phyloP scores from a whole-genome alignment of 805 yeast species.

The Lipomyces japonicus region DNA sequence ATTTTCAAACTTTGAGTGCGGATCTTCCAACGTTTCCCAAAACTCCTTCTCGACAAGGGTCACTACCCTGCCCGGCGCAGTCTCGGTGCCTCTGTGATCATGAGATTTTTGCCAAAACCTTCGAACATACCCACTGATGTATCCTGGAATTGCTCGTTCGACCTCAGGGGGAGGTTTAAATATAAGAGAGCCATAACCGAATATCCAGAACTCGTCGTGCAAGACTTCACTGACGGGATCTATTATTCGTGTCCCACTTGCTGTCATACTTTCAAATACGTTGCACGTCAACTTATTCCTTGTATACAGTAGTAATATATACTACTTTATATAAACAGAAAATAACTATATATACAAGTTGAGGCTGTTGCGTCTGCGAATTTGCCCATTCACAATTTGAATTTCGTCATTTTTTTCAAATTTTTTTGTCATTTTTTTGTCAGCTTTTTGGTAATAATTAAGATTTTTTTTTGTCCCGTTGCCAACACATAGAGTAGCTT shows the following conservation, averaged over 20 bases:
- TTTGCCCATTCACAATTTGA: too few relatives aligned
- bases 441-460: too few relatives aligned
- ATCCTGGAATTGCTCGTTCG: constrained; percentile 62
- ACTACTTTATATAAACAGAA: too few relatives aligned
- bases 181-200: constrained; percentile 86
- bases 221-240: constrained; percentile 19
- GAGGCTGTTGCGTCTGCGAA: too few relatives aligned
- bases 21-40: constrained; percentile 48
- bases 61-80: constrained; percentile 82
- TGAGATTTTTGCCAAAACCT: constrained; percentile 84
- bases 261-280: too few relatives aligned
- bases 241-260: background rate
- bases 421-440: too few relatives aligned
- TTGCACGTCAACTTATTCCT: too few relatives aligned
- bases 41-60: constrained; percentile 62
- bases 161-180: constrained; percentile 85
- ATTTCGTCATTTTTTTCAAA: too few relatives aligned
- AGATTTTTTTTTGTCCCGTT: too few relatives aligned
- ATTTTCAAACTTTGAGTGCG: constrained; percentile 37
- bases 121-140: constrained; percentile 69
- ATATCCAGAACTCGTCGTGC: constrained; percentile 52
- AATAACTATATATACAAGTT: too few relatives aligned
- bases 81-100: constrained; percentile 88
- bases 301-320: too few relatives aligned
- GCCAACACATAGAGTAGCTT: too few relatives aligned